These are phyloP conservation scores for Aureobasidium lini DNA, from an alignment of 2,329 filamentous ascomycete species.

Conservation along the genomic window DNA sequence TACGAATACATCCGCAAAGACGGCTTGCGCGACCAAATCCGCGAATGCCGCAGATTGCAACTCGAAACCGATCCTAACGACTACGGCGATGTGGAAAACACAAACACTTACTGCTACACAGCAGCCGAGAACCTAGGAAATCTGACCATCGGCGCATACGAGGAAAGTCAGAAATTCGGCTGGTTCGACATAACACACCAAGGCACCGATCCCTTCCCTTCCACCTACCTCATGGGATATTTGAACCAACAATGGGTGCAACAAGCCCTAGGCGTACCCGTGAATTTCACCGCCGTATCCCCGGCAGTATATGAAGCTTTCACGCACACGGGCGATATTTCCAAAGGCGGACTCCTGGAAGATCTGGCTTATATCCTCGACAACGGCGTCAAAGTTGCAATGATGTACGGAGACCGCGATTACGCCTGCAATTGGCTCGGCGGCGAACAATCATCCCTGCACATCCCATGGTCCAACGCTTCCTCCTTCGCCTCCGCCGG, in stretches of 20 bases:
- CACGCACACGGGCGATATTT: slow-evolving; percentile 36
- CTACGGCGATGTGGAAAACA: slow-evolving; percentile 30
- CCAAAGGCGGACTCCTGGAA: slow-evolving; percentile 31
- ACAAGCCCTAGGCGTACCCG: slow-evolving; percentile 49
- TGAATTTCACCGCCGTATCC: slow-evolving; percentile 22
- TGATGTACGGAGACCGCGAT: slow-evolving; percentile 62
- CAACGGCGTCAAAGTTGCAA: slow-evolving; percentile 49
- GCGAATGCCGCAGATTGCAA: slow-evolving; percentile 43
- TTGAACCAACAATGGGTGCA: slow-evolving; percentile 53
- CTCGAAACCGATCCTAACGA: slow-evolving; percentile 45
- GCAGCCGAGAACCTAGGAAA: slow-evolving; percentile 33
- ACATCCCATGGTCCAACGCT: slow-evolving; percentile 34
- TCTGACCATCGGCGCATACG: slow-evolving; percentile 42
- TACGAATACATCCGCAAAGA: slow-evolving; percentile 37
- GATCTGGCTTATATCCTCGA: slow-evolving; percentile 36
- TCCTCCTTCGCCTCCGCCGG: slow-evolving; percentile 30
- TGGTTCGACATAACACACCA: slow-evolving; percentile 50
- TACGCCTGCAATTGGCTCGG: slow-evolving; percentile 53
- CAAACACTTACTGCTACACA: slow-evolving; percentile 22
- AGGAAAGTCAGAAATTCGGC: slow-evolving; percentile 36
- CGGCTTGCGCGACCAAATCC: slow-evolving; percentile 49
- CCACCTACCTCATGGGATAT: slow-evolving; percentile 47
- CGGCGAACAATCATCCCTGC: slow-evolving; percentile 45
- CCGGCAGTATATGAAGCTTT: slow-evolving; percentile 36
- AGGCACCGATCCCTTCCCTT: slow-evolving; percentile 31